phyloP scores from a whole-genome alignment of 345 rosid genomes.

The Populus nigra region DNA sequence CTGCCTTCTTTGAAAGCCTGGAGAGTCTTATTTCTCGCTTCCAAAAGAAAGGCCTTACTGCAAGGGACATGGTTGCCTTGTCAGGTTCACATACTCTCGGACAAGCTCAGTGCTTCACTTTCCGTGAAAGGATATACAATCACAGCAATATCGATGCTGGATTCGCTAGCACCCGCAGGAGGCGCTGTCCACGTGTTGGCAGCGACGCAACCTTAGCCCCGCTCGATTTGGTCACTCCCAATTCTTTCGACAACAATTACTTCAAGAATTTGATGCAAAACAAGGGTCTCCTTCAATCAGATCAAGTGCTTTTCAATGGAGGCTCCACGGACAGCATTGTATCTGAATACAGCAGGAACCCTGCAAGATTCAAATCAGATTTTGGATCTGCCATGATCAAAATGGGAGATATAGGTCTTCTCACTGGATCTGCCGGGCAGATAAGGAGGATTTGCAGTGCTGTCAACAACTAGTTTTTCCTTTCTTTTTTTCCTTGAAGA shows the following conservation, averaged over 20 bases:
- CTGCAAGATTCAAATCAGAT: neutral
- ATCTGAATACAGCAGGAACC: neutral
- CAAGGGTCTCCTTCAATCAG: constrained; percentile 1
- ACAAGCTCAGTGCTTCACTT: constrained; percentile 6
- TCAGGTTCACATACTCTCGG: constrained; percentile 11
- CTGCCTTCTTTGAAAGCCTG: constrained; percentile 15
- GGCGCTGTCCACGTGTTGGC: neutral
- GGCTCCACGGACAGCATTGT: neutral
- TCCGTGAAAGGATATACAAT: neutral
- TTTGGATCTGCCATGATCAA: no score
- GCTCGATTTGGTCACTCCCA: neutral
- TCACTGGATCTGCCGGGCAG: no score
- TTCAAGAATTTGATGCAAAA: neutral
- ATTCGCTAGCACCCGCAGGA: neutral
- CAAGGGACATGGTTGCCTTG: constrained; percentile 34
- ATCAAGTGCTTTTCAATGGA: neutral
- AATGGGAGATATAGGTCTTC: no score
- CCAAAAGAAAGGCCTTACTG: constrained; percentile 28
- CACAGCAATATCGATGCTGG: neutral
- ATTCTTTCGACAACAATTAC: neutral
- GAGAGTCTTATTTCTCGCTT: constrained; percentile 18
- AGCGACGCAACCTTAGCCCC: neutral
- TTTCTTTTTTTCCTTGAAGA: no score
- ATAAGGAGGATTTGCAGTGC: no score
- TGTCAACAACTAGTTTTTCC: no score